Base-by-base conservation (phyloP, 2,329 filamentous ascomycete species). In the Chaetomium strumarium region DNA sequence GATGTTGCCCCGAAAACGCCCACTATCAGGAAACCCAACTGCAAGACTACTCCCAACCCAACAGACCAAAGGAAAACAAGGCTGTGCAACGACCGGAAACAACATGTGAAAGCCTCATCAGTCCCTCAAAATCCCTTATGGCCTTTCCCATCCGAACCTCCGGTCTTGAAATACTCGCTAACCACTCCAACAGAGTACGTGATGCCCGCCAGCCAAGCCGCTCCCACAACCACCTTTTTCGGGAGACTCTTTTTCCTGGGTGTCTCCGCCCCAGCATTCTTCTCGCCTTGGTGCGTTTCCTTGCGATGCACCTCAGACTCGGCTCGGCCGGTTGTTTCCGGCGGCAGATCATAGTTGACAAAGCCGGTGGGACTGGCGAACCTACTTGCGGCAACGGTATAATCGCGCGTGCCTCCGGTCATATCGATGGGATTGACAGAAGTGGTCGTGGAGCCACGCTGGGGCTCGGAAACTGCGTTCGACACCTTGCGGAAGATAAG, bases 341-440 rank as follows among this genome's bases (percentile, higher is more conserved):
- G 63, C 36, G 65, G 70, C 40, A 67, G 54, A 55, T 83, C 78
- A 58, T 83, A 79, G 58, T 83, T 84, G 40, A 85, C 78, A 60
- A 83, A 86, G 0, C 81, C 83, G 1, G 82, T 85, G 1, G 83
- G 82, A 33, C 78, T 83, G 16, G 81, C 80, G 63, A 83, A 85
- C 36, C 61, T 42, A 48, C 78, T 77, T 5, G 79, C 80, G 5
- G 78, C 77, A 7, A 72, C 69, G 3, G 67, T 63, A 11, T 71
- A 68, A 5, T 66, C 61, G 4, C 42, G 44, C 16, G 8, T 13
- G 20, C 4, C 68, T 62, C 50, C 13, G 62, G 75, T 78, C 72
- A 77, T 74, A 60, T 80, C 77, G 49, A 86, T 81, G 0, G 83
- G 81, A 59, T 85, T 85, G 58, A 81, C 24, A 11, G 39, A 6